A percentile compares a stretch with the other conserved stretches of the same genome.
phyloP scores from a whole-genome alignment of 192 early-diverging fungal genomes.

The Chytriomyces confervae region DNA sequence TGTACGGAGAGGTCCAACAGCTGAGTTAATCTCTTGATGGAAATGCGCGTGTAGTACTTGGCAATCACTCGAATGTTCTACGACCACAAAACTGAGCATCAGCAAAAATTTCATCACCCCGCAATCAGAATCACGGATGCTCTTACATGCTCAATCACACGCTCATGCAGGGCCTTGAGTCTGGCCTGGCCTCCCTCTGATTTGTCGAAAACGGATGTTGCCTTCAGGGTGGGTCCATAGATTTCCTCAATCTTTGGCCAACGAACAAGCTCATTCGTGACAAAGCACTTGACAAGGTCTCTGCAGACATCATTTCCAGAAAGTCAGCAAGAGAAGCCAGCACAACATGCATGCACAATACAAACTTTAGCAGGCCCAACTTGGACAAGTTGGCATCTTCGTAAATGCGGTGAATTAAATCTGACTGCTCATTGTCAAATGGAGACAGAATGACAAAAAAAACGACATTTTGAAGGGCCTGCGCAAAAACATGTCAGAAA shows the following conservation, averaged over 20 bases:
- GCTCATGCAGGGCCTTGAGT: slow-evolving; percentile 84
- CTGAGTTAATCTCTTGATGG: slow-evolving; percentile 83
- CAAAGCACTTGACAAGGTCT: slow-evolving; percentile 87
- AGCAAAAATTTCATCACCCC: neutral
- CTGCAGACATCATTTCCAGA: slow-evolving; percentile 45
- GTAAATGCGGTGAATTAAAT: slow-evolving; percentile 86
- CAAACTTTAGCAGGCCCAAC: slow-evolving; percentile 74
- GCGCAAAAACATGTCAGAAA: neutral
- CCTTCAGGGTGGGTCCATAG: slow-evolving; percentile 78
- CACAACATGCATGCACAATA: neutral
- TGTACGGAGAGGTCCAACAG: slow-evolving; percentile 82
- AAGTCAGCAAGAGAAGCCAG: slow-evolving; percentile 9
- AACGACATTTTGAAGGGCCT: slow-evolving; percentile 80
- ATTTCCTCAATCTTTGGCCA: slow-evolving; percentile 93
- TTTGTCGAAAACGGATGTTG: slow-evolving; percentile 75
- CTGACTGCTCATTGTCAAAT: slow-evolving; percentile 95
- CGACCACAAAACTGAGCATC: neutral
- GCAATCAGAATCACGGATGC: neutral
- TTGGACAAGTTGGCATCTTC: slow-evolving; percentile 81
- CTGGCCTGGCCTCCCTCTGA: slow-evolving; percentile 78
- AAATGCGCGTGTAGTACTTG: slow-evolving; percentile 92
- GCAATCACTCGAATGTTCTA: slow-evolving; percentile 95
- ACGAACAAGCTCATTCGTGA: slow-evolving; percentile 90
- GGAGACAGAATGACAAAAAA: slow-evolving; percentile 89
- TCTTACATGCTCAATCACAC: slow-evolving; percentile 93